Evolutionary conservation across 768 basidiomycete genomes (phyloP), one percentile per base, ranked within the genome.

Genomic region (Exsudoporus frostii): DNA sequence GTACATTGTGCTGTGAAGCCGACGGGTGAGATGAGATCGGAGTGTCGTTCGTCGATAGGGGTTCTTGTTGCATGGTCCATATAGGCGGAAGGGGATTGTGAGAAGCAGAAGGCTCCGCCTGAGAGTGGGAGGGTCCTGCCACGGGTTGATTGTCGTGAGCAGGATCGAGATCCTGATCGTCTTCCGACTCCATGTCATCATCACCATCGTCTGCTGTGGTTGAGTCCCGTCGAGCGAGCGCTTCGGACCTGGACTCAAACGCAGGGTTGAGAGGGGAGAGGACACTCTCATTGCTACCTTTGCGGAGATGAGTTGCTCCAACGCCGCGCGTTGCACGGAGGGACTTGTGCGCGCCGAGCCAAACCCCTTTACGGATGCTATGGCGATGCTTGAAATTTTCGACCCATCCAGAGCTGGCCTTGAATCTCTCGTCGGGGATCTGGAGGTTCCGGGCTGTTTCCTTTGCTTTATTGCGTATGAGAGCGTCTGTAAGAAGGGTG

Each of bases 371-470:
- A 39, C 82, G 79, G 55, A 95, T 89, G 53, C 83, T 83, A 57
- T 88, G 81, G 32, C 92, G 84, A 61, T 82, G 79, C 73, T 93
- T 94, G 76, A 93, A 95, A 67, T 91, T 91, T 66, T 94, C 91
- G 49, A 95, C 79, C 92, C 92, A 95, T 5, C 91, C 90, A 10
- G 87, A 84, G 64, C 86, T 90, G n/a, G 89, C 92, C 71, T 93
- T 94, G 80, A 95, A 95, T 67, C 81, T 79, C 51, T 88, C 86
- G 53, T 84, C 79, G 43, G 77, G 66, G 55, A 87, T 82, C 47
- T 78, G 73, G 46, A 84, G 76, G 7, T 58, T 64, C 39, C 75
- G 71, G 2, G 86, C 89, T 55, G 88, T 77, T 57, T 83, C 79
- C 57, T 83, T 82, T 20, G 91, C 91, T 62, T 85, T 83, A 29